phyloP scores from a whole-genome alignment of 2,329 filamentous ascomycete species.

The Pyrenochaeta sp. region DNA sequence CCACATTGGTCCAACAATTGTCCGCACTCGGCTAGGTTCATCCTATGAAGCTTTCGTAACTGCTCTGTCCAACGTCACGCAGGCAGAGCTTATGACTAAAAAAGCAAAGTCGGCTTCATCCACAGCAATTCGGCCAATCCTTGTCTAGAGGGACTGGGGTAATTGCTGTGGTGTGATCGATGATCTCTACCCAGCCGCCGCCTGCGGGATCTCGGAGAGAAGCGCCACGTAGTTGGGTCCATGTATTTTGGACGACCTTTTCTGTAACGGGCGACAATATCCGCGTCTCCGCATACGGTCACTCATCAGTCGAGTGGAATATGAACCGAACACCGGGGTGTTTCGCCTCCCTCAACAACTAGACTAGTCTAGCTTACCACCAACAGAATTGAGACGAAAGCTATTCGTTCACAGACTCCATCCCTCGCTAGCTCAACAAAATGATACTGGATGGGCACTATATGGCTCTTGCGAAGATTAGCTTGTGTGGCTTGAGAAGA shows the following conservation, averaged over 20 bases:
- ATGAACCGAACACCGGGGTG: not conserved
- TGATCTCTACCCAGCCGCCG: slow-evolving; percentile 18
- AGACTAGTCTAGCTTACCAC: not conserved
- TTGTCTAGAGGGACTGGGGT: not conserved
- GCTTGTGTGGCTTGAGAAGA: too few species aligned
- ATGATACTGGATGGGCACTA: too few species aligned
- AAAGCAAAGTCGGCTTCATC: slow-evolving; percentile 4
- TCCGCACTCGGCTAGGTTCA: slow-evolving; percentile 13
- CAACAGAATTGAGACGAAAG: not conserved
- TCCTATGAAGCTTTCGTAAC: slow-evolving; percentile 13
- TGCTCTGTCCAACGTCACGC: slow-evolving; percentile 14
- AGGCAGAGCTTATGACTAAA: not conserved
- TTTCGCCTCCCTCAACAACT: not conserved
- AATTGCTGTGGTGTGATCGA: slow-evolving; percentile 9
- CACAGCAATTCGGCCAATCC: slow-evolving; percentile 11
- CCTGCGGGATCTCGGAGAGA: slow-evolving; percentile 18
- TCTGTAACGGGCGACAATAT: not conserved
- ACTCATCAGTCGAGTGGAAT: not conserved
- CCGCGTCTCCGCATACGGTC: not conserved
- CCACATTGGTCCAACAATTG: slow-evolving; percentile 12
- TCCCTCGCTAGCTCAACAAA: not conserved
- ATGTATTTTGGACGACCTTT: not conserved
- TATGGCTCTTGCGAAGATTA: too few species aligned
- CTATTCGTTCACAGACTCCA: not conserved
- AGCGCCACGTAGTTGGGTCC: slow-evolving; percentile 13